Conservation (phyloP, 495 filamentous ascomycete genomes). For the Hypomontagnella monticulosa region DNA sequence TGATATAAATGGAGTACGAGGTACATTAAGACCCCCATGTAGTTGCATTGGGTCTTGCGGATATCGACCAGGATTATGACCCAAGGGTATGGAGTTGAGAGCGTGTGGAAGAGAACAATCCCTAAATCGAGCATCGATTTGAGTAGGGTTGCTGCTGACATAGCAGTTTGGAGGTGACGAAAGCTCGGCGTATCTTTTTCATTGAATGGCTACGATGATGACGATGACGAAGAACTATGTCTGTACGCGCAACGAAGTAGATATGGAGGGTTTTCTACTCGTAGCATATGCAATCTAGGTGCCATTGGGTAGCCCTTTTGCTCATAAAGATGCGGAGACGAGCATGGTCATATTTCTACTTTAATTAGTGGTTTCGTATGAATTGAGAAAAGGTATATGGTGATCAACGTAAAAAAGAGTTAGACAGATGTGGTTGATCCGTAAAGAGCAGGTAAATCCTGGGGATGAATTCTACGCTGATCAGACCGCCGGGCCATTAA, state of each 20-base stretch:
- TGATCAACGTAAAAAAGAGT: conserved; percentile 8
- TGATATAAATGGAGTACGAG: conserved; percentile 30
- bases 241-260: conserved; percentile 9
- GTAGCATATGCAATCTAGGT: neutral
- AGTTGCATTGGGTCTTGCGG: conserved; percentile 31
- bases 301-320: too few species aligned
- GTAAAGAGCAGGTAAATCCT: conserved; percentile 1
- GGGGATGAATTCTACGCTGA: conserved; percentile 3
- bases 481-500: conserved; percentile 12
- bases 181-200: conserved; percentile 18
- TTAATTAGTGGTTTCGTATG: neutral
- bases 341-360: neutral
- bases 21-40: conserved; percentile 28
- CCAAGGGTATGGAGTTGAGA: conserved; percentile 39
- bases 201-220: conserved; percentile 12
- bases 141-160: conserved; percentile 9
- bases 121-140: conserved; percentile 33
- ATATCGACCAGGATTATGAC: conserved; percentile 36
- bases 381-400: neutral
- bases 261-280: neutral
- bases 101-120: conserved; percentile 34
- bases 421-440: neutral
- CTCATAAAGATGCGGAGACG: neutral
- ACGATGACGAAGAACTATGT: conserved; percentile 16
- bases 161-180: conserved; percentile 21